These are phyloP conservation scores for Fusarium torulosum DNA, from an alignment of 2,329 filamentous ascomycete species.

Conservation along the genomic window DNA sequence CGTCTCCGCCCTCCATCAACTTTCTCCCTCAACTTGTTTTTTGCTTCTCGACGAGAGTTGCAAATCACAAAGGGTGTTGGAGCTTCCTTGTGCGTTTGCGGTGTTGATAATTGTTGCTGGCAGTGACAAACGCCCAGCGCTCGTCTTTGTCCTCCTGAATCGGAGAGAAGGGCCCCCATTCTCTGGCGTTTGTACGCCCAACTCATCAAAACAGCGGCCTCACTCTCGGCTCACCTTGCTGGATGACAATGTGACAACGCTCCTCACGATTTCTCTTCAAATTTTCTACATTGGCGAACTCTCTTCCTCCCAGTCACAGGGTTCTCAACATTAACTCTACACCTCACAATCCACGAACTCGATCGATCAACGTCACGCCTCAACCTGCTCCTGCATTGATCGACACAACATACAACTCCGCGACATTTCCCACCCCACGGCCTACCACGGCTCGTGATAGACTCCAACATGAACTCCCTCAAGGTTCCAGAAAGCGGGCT, in stretches of 20 bases:
- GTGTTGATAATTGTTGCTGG: slow-evolving; percentile 39
- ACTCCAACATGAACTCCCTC: slow-evolving; percentile 64
- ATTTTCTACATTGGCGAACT: slow-evolving; percentile 29
- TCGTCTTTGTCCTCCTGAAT: slow-evolving; percentile 41
- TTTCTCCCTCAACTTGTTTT: slow-evolving; percentile 49
- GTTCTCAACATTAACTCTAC: slow-evolving; percentile 1
- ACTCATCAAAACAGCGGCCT: slow-evolving; percentile 46
- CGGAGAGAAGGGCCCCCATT: slow-evolving; percentile 36
- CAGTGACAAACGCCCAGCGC: slow-evolving; percentile 32
- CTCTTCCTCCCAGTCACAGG: slow-evolving; percentile 13
- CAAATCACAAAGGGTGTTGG: slow-evolving; percentile 45
- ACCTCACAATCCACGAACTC: slow-evolving; percentile 17
- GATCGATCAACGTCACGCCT: slow-evolving; percentile 24
- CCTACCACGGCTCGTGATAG: slow-evolving; percentile 46
- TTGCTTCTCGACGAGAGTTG: slow-evolving; percentile 48
- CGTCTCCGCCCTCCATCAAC: slow-evolving; percentile 52
- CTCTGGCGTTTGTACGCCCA: slow-evolving; percentile 37
- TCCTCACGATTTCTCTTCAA: slow-evolving; percentile 32
- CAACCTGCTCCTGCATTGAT: slow-evolving; percentile 38
- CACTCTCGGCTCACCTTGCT: slow-evolving; percentile 45
- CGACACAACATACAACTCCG: slow-evolving; percentile 44
- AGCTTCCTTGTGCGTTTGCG: slow-evolving; percentile 38
- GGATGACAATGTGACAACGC: slow-evolving; percentile 48
- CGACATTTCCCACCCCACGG: slow-evolving; percentile 49
- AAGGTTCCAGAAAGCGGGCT: slow-evolving; percentile 70